A percentile compares a stretch with the other conserved stretches of the same genome.
Evolutionary conservation across 768 basidiomycete species (phyloP).

Genomic region (Leucogyrophana mollusca): DNA sequence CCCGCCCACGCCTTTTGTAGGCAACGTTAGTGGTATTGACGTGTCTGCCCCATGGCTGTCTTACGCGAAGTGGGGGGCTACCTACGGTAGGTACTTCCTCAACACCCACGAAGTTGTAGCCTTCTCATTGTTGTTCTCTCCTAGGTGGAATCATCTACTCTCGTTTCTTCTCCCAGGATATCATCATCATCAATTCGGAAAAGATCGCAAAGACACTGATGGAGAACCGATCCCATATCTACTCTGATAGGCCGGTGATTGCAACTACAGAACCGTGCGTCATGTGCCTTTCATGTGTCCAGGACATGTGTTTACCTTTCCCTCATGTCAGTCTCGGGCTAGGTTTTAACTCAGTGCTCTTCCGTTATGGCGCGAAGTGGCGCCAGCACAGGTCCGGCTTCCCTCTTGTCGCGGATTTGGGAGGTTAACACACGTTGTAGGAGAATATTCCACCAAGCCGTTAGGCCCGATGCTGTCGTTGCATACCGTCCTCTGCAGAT

Average conservation of each 20-base stretch:
- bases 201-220: conserved; percentile 41
- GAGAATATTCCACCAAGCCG: not conserved
- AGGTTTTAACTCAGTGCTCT: not conserved
- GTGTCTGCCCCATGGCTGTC: conserved; percentile 9
- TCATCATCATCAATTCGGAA: conserved; percentile 41
- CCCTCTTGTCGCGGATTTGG: too few species aligned
- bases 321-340: not conserved
- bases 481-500: not conserved
- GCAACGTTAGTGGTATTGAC: conserved; percentile 9
- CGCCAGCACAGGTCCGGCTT: not conserved
- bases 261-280: conserved; percentile 10
- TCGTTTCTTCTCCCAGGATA: conserved; percentile 39
- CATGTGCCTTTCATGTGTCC: not conserved
- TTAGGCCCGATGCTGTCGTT: not conserved
- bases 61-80: conserved; percentile 8
- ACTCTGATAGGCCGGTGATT: conserved; percentile 44
- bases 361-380: not conserved
- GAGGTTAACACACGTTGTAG: too few species aligned
- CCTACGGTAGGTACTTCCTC: conserved; percentile 3
- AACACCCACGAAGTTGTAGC: too few species aligned
- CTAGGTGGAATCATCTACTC: conserved; percentile 43
- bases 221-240: conserved; percentile 39
- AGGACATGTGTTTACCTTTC: not conserved
- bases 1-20: conserved; percentile 7
- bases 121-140: not conserved